These are phyloP conservation scores for Nakaseomyces kungkrabaensis DNA, from an alignment of 1,139 yeast species.

Conservation along the genomic window DNA sequence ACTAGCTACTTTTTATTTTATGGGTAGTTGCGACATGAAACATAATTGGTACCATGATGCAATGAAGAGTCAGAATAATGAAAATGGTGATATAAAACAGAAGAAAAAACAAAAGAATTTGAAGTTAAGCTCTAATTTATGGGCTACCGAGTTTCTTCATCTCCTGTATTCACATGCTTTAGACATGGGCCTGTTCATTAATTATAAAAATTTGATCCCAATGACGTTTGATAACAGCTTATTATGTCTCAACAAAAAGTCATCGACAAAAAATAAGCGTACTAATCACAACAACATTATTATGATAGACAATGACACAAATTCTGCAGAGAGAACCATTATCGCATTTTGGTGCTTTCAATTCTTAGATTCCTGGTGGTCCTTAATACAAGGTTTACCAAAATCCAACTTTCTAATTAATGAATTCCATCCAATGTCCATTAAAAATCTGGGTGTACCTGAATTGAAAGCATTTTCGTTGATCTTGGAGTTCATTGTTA, in stretches of 20 bases:
- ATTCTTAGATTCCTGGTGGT: slow-evolving; percentile 25
- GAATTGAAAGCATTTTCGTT: slow-evolving; percentile 20
- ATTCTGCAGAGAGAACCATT: slow-evolving; percentile 4
- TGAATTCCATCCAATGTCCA: slow-evolving; percentile 23
- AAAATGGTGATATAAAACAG: not conserved
- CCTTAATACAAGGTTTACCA: slow-evolving; percentile 24
- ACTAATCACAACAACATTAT: slow-evolving; percentile 3
- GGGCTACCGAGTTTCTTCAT: slow-evolving; percentile 19
- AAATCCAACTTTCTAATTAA: slow-evolving; percentile 22
- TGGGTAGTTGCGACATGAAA: slow-evolving; percentile 13
- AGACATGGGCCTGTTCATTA: slow-evolving; percentile 21
- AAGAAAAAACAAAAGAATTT: slow-evolving; percentile 1
- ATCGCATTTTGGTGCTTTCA: slow-evolving; percentile 26
- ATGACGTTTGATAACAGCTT: slow-evolving; percentile 2
- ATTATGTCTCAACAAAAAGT: not conserved
- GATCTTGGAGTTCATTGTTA: slow-evolving; percentile 14
- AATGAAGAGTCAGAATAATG: not conserved
- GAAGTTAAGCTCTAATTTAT: slow-evolving; percentile 5
- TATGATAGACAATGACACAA: not conserved
- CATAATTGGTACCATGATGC: slow-evolving; percentile 1
- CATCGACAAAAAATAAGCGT: not conserved
- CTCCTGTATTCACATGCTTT: slow-evolving; percentile 15
- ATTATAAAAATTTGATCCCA: slow-evolving; percentile 18
- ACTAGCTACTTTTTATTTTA: slow-evolving; percentile 21
- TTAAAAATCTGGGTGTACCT: slow-evolving; percentile 14